Evolutionary conservation across 768 basidiomycete species (phyloP).

Genomic region (Boletellus sp.): DNA sequence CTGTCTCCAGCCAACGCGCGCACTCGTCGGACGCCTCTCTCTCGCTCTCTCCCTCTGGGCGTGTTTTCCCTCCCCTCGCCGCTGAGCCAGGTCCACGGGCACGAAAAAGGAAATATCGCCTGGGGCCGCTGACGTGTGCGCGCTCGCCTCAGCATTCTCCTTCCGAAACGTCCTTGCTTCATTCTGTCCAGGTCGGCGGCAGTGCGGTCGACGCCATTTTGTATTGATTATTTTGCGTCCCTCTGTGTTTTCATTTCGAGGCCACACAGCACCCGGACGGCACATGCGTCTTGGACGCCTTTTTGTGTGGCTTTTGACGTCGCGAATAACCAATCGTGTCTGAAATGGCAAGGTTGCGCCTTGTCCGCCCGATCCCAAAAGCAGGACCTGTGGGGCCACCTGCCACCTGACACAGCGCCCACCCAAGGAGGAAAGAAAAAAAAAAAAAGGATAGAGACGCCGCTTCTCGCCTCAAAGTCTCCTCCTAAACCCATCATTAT

Average conservation of each 20-base stretch:
- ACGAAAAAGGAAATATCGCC: no score
- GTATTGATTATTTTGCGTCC: neutral
- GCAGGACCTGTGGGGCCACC: neutral
- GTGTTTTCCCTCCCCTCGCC: no score
- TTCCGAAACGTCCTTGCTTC: neutral
- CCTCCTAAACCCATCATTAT: slow-evolving; percentile 2
- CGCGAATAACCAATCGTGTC: slow-evolving; percentile 14
- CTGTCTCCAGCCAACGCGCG: neutral
- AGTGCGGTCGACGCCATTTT: slow-evolving; percentile 8
- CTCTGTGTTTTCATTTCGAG: no score
- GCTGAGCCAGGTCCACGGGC: no score
- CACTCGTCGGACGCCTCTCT: neutral
- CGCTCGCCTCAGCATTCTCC: slow-evolving; percentile 3
- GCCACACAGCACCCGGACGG: no score
- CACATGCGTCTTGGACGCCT: no score
- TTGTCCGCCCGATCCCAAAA: neutral
- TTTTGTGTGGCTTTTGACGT: neutral
- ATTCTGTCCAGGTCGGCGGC: slow-evolving; percentile 4
- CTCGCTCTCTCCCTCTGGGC: no score
- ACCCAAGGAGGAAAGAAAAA: no score
- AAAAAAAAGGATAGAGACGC: no score
- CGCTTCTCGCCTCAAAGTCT: neutral
- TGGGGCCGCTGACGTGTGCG: neutral
- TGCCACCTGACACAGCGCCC: neutral
- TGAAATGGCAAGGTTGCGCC: neutral